Percentiles rank a stretch among this genome's conserved stretches.
Evolutionary conservation across 768 basidiomycete species (phyloP).

Genomic region (Pisolithus sp.): DNA sequence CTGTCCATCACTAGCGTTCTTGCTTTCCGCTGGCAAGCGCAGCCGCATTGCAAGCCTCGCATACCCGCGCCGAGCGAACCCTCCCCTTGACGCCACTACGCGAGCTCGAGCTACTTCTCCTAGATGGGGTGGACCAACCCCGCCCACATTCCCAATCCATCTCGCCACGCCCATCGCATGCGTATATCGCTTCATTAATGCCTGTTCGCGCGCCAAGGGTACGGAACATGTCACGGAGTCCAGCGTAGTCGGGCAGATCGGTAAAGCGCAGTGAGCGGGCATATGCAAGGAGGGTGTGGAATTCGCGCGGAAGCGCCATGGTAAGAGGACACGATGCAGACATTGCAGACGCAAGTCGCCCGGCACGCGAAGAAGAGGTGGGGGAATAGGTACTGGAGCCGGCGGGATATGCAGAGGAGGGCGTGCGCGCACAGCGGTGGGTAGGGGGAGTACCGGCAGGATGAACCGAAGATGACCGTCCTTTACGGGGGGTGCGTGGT

Average conservation of each 20-base stretch:
- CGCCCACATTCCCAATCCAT: conserved; percentile 2
- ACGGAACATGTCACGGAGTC: conserved; percentile 67
- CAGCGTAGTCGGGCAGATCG: conserved; percentile 85
- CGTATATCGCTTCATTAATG: background rate
- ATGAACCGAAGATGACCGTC: background rate
- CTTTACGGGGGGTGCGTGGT: background rate
- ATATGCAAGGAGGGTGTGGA: conserved; percentile 73
- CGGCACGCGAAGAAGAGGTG: background rate
- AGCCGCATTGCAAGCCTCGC: background rate
- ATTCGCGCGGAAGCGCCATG: conserved; percentile 72
- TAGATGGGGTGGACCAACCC: background rate
- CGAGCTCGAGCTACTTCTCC: background rate
- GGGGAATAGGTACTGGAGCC: background rate
- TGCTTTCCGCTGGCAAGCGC: background rate
- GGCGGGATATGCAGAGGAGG: background rate
- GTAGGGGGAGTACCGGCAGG: background rate
- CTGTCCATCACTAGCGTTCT: background rate
- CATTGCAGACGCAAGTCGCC: background rate
- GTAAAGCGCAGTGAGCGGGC: conserved; percentile 79
- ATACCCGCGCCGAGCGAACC: background rate
- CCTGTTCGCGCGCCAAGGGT: conserved; percentile 50
- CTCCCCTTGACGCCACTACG: background rate
- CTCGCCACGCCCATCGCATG: background rate
- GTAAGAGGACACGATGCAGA: conserved; percentile 48
- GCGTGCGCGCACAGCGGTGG: background rate